Percentiles rank a stretch among this genome's conserved stretches.
These are phyloP conservation scores for Triticum dicoccoides DNA, from an alignment of 176 grass and related monocot species.

Conservation along the genomic window DNA sequence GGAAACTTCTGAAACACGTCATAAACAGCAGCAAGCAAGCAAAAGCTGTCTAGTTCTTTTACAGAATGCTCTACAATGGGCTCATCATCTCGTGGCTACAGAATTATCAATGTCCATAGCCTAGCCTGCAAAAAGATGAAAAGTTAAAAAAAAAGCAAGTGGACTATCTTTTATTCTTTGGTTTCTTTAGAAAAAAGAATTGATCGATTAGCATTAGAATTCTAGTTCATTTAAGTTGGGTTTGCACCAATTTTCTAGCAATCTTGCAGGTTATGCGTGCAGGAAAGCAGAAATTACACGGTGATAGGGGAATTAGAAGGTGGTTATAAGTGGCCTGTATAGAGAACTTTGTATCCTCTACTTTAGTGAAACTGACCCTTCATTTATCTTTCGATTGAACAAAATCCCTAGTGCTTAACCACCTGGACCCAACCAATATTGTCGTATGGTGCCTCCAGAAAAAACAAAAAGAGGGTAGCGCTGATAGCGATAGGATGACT, in stretches of 20 bases:
- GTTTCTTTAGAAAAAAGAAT: constrained; percentile 28
- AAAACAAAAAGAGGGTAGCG: constrained; percentile 37
- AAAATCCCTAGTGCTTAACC: constrained; percentile 56
- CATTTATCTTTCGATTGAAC: constrained; percentile 52
- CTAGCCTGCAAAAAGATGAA: constrained; percentile 21
- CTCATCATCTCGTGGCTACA: not conserved
- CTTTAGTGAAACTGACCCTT: constrained; percentile 39
- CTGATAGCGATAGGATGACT: constrained; percentile 30
- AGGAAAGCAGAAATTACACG: constrained; percentile 31
- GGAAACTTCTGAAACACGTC: not conserved
- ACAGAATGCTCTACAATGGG: constrained; percentile 12
- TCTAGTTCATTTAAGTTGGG: constrained; percentile 29
- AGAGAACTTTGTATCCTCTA: constrained; percentile 27
- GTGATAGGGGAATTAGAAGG: constrained; percentile 32
- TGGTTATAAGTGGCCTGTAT: constrained; percentile 47
- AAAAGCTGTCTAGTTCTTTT: constrained; percentile 15
- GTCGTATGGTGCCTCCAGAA: constrained; percentile 24
- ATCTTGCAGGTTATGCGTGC: constrained; percentile 30
- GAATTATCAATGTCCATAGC: constrained; percentile 14
- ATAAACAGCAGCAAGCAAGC: constrained; percentile 26
- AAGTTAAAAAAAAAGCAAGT: constrained; percentile 18
- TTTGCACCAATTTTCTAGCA: constrained; percentile 22
- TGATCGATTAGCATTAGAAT: constrained; percentile 20
- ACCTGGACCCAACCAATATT: constrained; percentile 50
- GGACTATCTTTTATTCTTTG: not conserved